A percentile compares a stretch with the other conserved stretches of the same genome.
phyloP scores from a whole-genome alignment of 176 grass and related monocot species.

The Pharus latifolius region DNA sequence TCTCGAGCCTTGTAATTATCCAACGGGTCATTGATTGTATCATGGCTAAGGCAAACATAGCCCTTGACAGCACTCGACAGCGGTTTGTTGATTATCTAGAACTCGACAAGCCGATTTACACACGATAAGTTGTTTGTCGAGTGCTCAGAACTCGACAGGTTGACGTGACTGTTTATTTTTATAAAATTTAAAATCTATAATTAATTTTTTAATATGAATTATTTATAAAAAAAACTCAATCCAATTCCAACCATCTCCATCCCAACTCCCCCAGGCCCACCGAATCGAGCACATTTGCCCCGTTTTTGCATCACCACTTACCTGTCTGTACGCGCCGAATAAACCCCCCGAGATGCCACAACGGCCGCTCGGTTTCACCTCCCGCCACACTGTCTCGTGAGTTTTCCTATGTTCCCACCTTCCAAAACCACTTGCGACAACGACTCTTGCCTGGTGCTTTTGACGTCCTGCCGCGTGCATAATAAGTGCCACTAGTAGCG shows the following conservation, averaged over 20 bases:
- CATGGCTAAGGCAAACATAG: too few species aligned
- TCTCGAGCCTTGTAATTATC: background rate
- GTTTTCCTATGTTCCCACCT: background rate
- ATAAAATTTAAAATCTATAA: too few species aligned
- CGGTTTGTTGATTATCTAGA: too few species aligned
- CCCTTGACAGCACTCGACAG: background rate
- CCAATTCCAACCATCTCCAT: too few species aligned
- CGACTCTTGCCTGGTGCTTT: conserved; percentile 3
- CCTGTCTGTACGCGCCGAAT: conserved; percentile 12
- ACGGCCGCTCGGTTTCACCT: conserved; percentile 16
- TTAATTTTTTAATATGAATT: too few species aligned
- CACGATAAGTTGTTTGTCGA: too few species aligned
- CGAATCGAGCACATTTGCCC: background rate
- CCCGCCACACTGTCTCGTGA: background rate
- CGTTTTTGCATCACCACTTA: background rate
- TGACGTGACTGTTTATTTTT: too few species aligned
- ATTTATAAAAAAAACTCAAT: too few species aligned
- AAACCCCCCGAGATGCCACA: background rate
- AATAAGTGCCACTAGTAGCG: background rate
- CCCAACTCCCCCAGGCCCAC: background rate
- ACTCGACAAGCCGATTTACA: too few species aligned
- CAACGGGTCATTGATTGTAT: background rate
- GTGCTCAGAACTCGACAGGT: too few species aligned
- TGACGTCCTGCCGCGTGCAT: conserved; percentile 9
- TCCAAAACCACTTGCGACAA: background rate